Percentiles rank a stretch among this genome's conserved stretches.
phyloP scores from a whole-genome alignment of 176 grass and related monocot genomes.

The Rhynchospora pubera region DNA sequence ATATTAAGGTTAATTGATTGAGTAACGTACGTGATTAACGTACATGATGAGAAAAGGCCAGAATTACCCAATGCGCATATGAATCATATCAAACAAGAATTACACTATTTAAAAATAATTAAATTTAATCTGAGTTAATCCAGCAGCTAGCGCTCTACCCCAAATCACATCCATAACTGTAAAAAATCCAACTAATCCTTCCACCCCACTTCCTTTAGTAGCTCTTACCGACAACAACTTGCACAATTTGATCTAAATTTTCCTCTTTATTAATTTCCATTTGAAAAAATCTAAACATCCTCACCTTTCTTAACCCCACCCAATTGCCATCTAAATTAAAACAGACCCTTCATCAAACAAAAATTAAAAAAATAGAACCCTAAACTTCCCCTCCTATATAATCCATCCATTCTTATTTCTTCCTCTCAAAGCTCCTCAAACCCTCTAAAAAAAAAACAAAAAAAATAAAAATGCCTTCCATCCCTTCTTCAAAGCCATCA shows the following conservation, averaged over 20 bases:
- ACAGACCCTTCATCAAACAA: background rate
- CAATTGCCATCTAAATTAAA: background rate
- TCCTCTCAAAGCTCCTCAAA: background rate
- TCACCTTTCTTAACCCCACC: background rate
- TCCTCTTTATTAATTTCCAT: background rate
- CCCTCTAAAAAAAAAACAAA: background rate
- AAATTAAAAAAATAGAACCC: background rate
- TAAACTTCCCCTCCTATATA: slow-evolving; percentile 5
- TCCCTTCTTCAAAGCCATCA: background rate
- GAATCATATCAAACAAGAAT: background rate
- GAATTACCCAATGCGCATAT: background rate
- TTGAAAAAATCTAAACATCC: background rate
- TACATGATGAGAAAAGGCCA: background rate
- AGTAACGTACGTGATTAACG: background rate
- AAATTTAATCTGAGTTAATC: no score
- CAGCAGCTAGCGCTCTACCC: background rate
- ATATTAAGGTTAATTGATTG: background rate
- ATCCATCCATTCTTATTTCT: slow-evolving; percentile 5
- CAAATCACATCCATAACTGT: background rate
- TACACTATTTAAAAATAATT: no score
- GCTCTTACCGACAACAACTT: slow-evolving; percentile 16
- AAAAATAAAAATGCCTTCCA: background rate
- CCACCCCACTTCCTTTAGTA: background rate
- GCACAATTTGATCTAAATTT: slow-evolving; percentile 15
- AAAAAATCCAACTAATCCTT: slow-evolving; percentile 9